phyloP scores from a whole-genome alignment of 2,329 filamentous ascomycete genomes.

The Penicillium sp. region DNA sequence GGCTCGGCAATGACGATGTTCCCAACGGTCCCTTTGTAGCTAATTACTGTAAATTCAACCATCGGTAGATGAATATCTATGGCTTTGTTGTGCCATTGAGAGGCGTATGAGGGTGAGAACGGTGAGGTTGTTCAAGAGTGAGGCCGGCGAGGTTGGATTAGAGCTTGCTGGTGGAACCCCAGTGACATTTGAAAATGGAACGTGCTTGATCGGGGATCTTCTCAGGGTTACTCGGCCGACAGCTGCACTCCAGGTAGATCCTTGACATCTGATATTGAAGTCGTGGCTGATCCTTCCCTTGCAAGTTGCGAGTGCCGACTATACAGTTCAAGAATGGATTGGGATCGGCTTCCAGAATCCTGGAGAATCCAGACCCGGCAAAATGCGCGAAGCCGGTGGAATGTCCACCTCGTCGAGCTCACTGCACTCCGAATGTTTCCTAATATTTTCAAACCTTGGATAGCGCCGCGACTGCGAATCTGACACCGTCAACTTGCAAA shows the following conservation, averaged over 20 bases:
- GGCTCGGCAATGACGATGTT: not conserved
- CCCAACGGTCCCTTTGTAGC: not conserved
- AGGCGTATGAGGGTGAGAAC: not conserved
- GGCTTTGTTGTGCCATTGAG: not conserved
- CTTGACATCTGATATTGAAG: not conserved
- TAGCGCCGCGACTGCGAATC: not conserved
- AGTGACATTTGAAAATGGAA: not conserved
- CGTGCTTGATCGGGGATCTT: not conserved
- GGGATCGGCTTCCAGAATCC: not conserved
- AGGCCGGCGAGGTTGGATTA: not conserved
- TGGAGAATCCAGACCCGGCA: not conserved
- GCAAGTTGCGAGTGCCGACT: not conserved
- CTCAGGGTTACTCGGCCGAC: constrained; percentile 16
- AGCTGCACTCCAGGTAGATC: not conserved
- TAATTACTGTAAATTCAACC: not conserved
- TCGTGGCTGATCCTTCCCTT: not conserved
- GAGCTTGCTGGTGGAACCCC: not conserved
- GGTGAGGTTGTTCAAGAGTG: not conserved
- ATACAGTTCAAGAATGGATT: constrained; percentile 9
- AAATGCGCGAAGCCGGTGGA: constrained; percentile 23
- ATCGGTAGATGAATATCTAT: not conserved
- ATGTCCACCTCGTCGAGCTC: constrained; percentile 8
- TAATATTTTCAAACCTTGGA: not conserved
- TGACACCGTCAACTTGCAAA: not conserved
- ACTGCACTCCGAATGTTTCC: not conserved